These are phyloP conservation scores for Suillus cothurnatus DNA, from an alignment of 768 basidiomycete genomes.

Conservation along the genomic window DNA sequence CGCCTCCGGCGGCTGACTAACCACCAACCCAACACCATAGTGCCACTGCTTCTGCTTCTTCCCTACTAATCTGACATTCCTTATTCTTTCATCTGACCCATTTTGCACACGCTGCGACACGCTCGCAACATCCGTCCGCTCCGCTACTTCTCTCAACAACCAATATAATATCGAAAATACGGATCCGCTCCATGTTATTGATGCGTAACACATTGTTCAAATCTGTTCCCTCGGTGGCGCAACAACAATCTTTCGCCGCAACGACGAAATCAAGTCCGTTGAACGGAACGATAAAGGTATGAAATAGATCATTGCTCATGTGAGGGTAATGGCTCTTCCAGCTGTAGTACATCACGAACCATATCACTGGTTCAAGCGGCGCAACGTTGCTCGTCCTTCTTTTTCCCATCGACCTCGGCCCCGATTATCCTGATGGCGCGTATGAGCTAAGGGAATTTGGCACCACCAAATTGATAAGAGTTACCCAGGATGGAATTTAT, in stretches of 20 bases:
- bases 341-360: background rate
- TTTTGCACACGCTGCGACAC: background rate
- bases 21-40: background rate
- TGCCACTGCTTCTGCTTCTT: background rate
- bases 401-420: slow-evolving; percentile 5
- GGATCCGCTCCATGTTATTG: background rate
- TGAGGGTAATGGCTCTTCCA: slow-evolving; percentile 1
- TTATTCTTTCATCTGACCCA: background rate
- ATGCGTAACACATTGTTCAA: background rate
- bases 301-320: background rate
- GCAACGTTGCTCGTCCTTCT: slow-evolving; percentile 1
- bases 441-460: background rate
- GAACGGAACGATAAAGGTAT: background rate
- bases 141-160: background rate
- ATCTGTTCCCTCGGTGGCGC: background rate
- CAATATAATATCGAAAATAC: slow-evolving; percentile 1
- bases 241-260: background rate
- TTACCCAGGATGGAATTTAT: background rate
- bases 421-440: background rate
- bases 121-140: background rate
- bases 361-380: background rate
- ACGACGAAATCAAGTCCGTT: background rate
- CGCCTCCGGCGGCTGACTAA: background rate
- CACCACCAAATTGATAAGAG: background rate
- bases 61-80: background rate